Evolutionary conservation across 176 grass and related monocot species (phyloP).

Genomic region (Avena sativa): DNA sequence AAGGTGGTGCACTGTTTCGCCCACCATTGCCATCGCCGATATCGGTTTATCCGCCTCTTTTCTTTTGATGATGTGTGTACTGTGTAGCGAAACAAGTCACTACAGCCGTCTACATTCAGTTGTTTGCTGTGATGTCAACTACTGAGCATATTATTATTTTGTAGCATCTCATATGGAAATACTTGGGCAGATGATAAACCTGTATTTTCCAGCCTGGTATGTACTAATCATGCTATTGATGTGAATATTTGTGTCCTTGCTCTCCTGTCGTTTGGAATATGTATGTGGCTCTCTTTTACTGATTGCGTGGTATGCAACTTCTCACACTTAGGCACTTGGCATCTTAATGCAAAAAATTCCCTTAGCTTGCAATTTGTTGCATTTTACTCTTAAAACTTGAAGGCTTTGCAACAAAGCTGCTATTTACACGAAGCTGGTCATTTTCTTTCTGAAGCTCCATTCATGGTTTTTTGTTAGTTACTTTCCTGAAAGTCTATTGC

Average conservation of each 20-base stretch:
- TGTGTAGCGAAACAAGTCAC: not conserved
- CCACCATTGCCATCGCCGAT: slow-evolving; percentile 10
- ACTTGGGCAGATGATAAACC: not conserved
- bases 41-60: slow-evolving; percentile 46
- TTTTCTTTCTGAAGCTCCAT: slow-evolving; percentile 5
- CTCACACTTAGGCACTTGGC: not conserved
- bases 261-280: not conserved
- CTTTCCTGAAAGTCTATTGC: slow-evolving; percentile 9
- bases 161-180: not conserved
- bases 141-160: not conserved
- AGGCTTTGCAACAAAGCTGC: not conserved
- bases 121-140: slow-evolving; percentile 1
- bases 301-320: not conserved
- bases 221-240: not conserved
- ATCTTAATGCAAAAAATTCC: not conserved
- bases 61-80: slow-evolving; percentile 41
- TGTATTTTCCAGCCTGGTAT: not conserved
- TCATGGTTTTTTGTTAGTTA: not conserved
- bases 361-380: not conserved
- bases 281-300: not conserved
- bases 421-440: not conserved
- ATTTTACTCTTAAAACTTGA: not conserved
- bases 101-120: not conserved
- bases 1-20: not conserved
- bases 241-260: not conserved